Percentiles rank a stretch among this genome's conserved stretches.
These are phyloP conservation scores for Tylopilus sp. DNA, from an alignment of 768 basidiomycete species.

Conservation along the genomic window DNA sequence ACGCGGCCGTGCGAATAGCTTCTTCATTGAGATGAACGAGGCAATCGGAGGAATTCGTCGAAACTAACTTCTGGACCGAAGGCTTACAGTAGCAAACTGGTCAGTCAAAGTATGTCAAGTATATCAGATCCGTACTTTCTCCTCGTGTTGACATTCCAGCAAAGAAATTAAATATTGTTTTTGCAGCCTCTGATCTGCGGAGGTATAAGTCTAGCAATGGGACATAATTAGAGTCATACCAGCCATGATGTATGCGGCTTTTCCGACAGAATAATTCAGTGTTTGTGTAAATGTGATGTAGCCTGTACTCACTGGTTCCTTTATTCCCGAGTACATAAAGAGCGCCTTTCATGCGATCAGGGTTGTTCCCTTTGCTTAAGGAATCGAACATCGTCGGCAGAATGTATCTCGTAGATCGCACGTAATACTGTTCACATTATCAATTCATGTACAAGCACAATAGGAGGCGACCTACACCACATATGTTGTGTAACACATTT, in stretches of 20 bases:
- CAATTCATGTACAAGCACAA: not conserved
- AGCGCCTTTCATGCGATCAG: conserved; percentile 94
- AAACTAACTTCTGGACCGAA: conserved; percentile 23
- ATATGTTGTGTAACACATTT: conserved; percentile 58
- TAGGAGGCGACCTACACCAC: conserved; percentile 46
- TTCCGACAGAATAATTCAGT: conserved; percentile 9
- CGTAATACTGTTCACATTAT: conserved; percentile 49
- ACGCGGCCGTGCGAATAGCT: conserved; percentile 59
- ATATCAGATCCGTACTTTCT: conserved; percentile 53
- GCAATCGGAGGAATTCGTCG: conserved; percentile 58
- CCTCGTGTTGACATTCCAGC: conserved; percentile 78
- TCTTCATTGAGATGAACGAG: conserved; percentile 61
- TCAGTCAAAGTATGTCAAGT: conserved; percentile 43
- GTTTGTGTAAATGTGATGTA: not conserved
- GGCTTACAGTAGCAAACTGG: conserved; percentile 30
- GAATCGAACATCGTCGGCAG: conserved; percentile 61
- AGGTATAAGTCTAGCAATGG: conserved; percentile 8
- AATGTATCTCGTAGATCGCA: conserved; percentile 66
- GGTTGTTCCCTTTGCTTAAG: conserved; percentile 71
- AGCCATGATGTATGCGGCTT: conserved; percentile 66
- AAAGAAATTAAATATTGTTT: conserved; percentile 58
- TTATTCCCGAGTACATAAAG: conserved; percentile 77
- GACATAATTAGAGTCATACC: conserved; percentile 40
- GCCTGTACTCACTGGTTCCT: conserved; percentile 49
- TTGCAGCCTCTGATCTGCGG: conserved; percentile 53